A percentile compares a stretch with the other conserved stretches of the same genome.
phyloP scores from a whole-genome alignment of 2,329 filamentous ascomycete genomes.

The Emmonsiellopsis sp. region DNA sequence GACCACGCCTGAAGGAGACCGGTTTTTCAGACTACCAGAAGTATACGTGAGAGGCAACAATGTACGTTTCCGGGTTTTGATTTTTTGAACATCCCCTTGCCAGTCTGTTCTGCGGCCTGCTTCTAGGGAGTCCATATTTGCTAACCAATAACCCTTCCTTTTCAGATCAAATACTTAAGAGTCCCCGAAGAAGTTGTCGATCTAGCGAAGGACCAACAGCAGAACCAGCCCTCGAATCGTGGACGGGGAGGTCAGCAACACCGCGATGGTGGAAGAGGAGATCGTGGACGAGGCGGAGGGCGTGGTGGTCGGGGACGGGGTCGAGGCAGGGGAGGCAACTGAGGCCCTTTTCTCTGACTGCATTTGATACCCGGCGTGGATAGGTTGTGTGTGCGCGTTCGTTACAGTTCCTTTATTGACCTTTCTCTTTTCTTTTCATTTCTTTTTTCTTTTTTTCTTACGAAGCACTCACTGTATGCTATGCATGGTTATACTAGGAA shows the following conservation, averaged over 20 bases:
- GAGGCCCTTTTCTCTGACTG: constrained; percentile 5
- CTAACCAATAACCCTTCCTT: background rate
- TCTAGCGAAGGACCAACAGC: constrained; percentile 83
- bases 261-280: constrained; percentile 27
- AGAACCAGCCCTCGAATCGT: constrained; percentile 47
- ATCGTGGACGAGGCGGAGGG: constrained; percentile 32
- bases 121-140: background rate
- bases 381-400: background rate
- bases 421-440: background rate
- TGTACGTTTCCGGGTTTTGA: constrained; percentile 43
- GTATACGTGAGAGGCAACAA: constrained; percentile 98
- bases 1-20: constrained; percentile 89
- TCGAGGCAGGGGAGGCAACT: constrained; percentile 30
- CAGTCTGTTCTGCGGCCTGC: background rate
- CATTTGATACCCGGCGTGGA: background rate
- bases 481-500: background rate
- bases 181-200: constrained; percentile 97
- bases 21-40: constrained; percentile 83
- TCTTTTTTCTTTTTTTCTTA: background rate
- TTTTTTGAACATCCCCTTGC: background rate
- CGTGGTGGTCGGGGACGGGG: constrained; percentile 36
- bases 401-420: background rate
- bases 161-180: constrained; percentile 92
- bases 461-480: too few relatives aligned
- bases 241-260: constrained; percentile 29